These are phyloP conservation scores for Mycena belliarum DNA, from an alignment of 768 basidiomycete species.

Conservation along the genomic window DNA sequence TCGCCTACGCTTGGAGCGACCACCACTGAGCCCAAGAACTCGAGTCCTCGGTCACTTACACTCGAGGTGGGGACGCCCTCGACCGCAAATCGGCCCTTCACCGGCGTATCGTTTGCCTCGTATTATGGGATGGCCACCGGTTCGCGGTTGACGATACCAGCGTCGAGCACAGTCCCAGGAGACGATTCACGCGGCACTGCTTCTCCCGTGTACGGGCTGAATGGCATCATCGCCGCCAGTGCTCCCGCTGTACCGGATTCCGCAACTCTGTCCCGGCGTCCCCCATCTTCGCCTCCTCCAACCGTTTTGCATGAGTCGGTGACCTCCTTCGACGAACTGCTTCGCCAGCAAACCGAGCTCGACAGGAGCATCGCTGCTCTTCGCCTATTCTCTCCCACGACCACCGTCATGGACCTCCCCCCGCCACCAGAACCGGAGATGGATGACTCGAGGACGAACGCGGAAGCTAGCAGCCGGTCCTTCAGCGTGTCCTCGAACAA, in stretches of 20 bases:
- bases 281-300: constrained; percentile 11
- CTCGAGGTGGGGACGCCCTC: constrained; percentile 15
- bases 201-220: constrained; percentile 49
- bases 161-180: background rate
- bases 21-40: background rate
- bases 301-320: constrained; percentile 26
- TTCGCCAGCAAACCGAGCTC: constrained; percentile 63
- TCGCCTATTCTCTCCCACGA: constrained; percentile 40
- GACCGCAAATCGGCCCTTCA: constrained; percentile 20
- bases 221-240: constrained; percentile 32
- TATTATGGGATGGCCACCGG: constrained; percentile 32
- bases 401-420: constrained; percentile 7
- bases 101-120: constrained; percentile 31
- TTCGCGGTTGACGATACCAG: constrained; percentile 21
- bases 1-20: background rate
- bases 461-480: background rate
- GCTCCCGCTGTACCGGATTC: constrained; percentile 14
- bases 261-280: constrained; percentile 13
- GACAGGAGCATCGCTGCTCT: constrained; percentile 66
- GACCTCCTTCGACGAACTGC: constrained; percentile 50
- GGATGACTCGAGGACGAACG: background rate
- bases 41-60: background rate
- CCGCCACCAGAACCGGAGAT: constrained; percentile 3
- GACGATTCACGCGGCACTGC: constrained; percentile 22
- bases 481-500: constrained; percentile 21